Evolutionary conservation across 768 basidiomycete species (phyloP).

Genomic region (Pulveroboletus sp.): DNA sequence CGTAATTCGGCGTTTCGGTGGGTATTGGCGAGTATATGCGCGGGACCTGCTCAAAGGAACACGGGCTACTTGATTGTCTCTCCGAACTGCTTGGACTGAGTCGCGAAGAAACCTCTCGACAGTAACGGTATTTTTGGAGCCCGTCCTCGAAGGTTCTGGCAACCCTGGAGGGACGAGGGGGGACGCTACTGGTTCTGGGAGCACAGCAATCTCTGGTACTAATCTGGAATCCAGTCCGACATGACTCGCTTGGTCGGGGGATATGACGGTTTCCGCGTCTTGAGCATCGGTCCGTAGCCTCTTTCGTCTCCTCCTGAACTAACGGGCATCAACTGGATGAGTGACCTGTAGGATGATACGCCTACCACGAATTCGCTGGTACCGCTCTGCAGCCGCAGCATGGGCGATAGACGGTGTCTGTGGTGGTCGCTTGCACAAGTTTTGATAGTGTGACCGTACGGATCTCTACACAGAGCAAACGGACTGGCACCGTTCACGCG

Average conservation of each 20-base stretch:
- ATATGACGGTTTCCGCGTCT: not conserved
- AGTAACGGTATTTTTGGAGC: slow-evolving; percentile 13
- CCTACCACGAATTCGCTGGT: slow-evolving; percentile 25
- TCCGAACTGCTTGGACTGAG: not conserved
- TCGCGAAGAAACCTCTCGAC: slow-evolving; percentile 25
- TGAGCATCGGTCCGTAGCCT: slow-evolving; percentile 9
- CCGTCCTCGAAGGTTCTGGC: not conserved
- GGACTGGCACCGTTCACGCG: too few species aligned
- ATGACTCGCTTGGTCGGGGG: not conserved
- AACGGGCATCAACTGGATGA: not conserved
- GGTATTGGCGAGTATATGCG: slow-evolving; percentile 19
- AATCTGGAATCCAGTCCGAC: not conserved
- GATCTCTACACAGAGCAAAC: too few species aligned
- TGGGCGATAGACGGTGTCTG: not conserved
- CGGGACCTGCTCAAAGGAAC: not conserved
- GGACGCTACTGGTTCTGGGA: slow-evolving; percentile 6
- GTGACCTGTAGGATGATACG: not conserved
- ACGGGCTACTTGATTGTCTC: not conserved
- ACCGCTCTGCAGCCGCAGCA: slow-evolving; percentile 8
- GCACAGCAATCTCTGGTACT: slow-evolving; percentile 18
- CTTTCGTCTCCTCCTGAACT: slow-evolving; percentile 27
- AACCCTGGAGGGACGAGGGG: not conserved
- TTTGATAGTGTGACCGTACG: too few species aligned
- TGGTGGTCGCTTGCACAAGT: not conserved
- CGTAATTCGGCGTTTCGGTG: not conserved